A percentile compares a stretch with the other conserved stretches of the same genome.
Evolutionary conservation across 2,329 filamentous ascomycete genomes (phyloP).

Genomic region (Helotiales sp.): DNA sequence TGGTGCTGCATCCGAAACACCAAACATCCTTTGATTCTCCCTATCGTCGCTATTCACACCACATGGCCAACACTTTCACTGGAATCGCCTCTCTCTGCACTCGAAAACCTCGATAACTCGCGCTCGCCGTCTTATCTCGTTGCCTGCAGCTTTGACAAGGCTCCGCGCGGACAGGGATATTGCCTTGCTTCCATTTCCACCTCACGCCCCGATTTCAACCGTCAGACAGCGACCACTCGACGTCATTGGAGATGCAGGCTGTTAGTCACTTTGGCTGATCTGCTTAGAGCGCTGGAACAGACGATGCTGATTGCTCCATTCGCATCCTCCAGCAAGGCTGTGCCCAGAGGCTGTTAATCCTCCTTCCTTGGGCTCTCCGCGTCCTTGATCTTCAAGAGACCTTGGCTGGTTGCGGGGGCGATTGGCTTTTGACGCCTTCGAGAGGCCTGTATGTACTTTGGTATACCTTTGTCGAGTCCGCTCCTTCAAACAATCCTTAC

Average conservation of each 20-base stretch:
- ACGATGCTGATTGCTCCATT: not conserved
- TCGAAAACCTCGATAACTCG: not conserved
- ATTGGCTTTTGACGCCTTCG: conserved; percentile 7
- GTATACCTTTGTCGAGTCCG: not conserved
- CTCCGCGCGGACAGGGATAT: conserved; percentile 13
- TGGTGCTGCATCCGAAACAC: conserved; percentile 6
- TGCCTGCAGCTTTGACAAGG: conserved; percentile 7
- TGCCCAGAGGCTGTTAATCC: not conserved
- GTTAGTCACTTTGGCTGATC: conserved; percentile 16
- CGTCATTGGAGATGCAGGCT: conserved; percentile 29
- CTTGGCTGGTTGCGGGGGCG: conserved; percentile 10
- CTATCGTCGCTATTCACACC: not conserved
- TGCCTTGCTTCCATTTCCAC: conserved; percentile 17
- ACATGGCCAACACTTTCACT: not conserved
- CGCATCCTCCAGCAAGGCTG: not conserved
- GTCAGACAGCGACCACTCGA: conserved; percentile 1
- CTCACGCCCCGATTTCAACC: not conserved
- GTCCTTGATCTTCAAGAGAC: conserved; percentile 18
- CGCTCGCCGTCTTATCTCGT: conserved; percentile 2
- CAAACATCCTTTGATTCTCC: conserved; percentile 8
- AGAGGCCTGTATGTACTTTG: conserved; percentile 3
- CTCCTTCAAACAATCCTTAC: not conserved
- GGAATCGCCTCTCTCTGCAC: not conserved
- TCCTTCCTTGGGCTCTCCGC: not conserved
- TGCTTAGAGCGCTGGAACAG: conserved; percentile 6